These are phyloP conservation scores for Polygonum aviculare DNA, from an alignment of 148 eudicot genomes.

Conservation along the genomic window DNA sequence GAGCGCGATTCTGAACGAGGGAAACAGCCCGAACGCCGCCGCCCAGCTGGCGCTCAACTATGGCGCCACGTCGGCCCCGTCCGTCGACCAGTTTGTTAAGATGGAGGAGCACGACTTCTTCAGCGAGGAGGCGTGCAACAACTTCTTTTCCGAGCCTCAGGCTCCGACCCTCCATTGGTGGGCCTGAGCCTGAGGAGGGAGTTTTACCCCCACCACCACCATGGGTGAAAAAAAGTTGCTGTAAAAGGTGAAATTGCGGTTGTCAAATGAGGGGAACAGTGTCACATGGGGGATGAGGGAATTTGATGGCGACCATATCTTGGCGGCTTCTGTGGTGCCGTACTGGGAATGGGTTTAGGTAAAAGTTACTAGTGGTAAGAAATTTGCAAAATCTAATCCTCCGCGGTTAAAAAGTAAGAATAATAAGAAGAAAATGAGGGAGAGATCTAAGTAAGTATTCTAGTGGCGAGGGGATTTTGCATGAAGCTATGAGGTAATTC, in stretches of 20 bases:
- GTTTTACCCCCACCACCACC: background rate
- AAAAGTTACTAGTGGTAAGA: background rate
- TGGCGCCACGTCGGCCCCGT: background rate
- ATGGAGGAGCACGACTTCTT: slow-evolving; percentile 84
- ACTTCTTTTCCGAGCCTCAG: slow-evolving; percentile 66
- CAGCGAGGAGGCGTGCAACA: slow-evolving; percentile 70
- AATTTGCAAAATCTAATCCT: background rate
- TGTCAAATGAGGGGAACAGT: background rate
- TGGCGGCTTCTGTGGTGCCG: background rate
- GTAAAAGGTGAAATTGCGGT: background rate
- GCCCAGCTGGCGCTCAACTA: background rate
- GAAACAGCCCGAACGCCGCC: slow-evolving; percentile 38
- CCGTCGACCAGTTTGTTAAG: slow-evolving; percentile 47
- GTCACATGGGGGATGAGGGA: slow-evolving; percentile 1
- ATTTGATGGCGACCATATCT: background rate
- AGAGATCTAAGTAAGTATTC: background rate
- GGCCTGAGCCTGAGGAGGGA: background rate
- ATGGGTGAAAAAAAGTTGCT: background rate
- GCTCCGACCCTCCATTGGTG: slow-evolving; percentile 70
- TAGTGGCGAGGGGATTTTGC: background rate
- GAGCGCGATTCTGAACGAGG: slow-evolving; percentile 82
- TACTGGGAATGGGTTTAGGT: background rate
- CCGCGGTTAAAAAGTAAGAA: background rate
- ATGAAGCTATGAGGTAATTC: background rate
- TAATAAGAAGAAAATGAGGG: background rate